Conservation (phyloP, 202 grass and related monocot species). For the Zoysia matrella region DNA sequence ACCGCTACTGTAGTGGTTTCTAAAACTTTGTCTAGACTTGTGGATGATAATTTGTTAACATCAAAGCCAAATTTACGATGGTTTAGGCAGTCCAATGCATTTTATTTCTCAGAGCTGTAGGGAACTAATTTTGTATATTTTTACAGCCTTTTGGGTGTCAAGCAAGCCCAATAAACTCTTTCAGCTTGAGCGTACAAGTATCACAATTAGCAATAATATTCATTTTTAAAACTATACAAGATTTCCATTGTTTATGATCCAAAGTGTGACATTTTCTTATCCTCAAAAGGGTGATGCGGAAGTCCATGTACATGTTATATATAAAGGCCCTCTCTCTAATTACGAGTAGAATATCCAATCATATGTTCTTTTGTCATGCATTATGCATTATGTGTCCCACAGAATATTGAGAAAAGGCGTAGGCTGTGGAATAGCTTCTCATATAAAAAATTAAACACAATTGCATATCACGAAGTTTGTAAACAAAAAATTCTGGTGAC, state of each 20-base stretch:
- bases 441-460: slow-evolving; percentile 47
- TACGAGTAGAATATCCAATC: slow-evolving; percentile 38
- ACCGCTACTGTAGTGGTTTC: no score
- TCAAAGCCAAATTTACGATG: background rate
- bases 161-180: no score
- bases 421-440: slow-evolving; percentile 38
- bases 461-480: slow-evolving; percentile 45
- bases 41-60: slow-evolving; percentile 26
- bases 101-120: background rate
- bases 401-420: slow-evolving; percentile 40
- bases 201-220: slow-evolving; percentile 9
- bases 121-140: no score
- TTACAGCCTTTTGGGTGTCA: no score
- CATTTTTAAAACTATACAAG: background rate
- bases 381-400: slow-evolving; percentile 31
- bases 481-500: slow-evolving; percentile 45
- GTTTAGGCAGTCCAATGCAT: background rate
- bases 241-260: slow-evolving; percentile 1
- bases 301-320: slow-evolving; percentile 4
- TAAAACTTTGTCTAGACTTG: slow-evolving; percentile 1
- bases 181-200: no score
- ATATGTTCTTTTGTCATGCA: slow-evolving; percentile 1
- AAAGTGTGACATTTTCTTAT: background rate
- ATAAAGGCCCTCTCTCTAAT: slow-evolving; percentile 18
- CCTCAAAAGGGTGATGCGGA: background rate